A percentile compares a stretch with the other conserved stretches of the same genome.
phyloP scores from a whole-genome alignment of 768 basidiomycete species.

The Pulveroboletus ravenelii region DNA sequence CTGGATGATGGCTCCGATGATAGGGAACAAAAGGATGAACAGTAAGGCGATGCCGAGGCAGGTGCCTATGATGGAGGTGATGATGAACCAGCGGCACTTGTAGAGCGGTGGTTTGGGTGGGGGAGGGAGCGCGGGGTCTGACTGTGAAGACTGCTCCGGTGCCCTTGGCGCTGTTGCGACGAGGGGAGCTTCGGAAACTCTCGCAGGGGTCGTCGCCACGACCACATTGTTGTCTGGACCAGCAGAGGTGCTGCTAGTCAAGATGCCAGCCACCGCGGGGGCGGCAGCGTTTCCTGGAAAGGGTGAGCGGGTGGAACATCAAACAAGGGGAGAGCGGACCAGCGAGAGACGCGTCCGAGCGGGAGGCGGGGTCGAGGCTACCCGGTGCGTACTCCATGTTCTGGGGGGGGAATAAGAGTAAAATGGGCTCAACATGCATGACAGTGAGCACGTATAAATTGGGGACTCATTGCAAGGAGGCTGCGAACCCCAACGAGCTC shows the following conservation, averaged over 20 bases:
- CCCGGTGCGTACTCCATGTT: neutral
- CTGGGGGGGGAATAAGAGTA: neutral
- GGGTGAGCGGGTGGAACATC: neutral
- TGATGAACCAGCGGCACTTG: conserved; percentile 61
- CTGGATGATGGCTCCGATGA: conserved; percentile 62
- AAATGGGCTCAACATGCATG: too few species aligned
- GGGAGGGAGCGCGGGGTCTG: conserved; percentile 1
- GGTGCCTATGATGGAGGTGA: conserved; percentile 45
- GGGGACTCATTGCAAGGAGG: neutral
- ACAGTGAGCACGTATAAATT: neutral
- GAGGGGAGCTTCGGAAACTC: neutral
- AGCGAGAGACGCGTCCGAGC: conserved; percentile 14
- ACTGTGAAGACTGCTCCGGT: neutral
- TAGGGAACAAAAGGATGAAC: conserved; percentile 66
- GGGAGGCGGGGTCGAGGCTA: neutral
- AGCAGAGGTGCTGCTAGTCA: too few species aligned
- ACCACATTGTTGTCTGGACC: too few species aligned
- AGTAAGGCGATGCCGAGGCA: conserved; percentile 56
- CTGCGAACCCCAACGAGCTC: neutral
- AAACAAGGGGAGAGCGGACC: neutral
- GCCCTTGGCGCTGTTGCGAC: neutral
- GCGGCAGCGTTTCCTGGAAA: conserved; percentile 8
- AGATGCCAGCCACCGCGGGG: too few species aligned
- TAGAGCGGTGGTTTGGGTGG: conserved; percentile 43
- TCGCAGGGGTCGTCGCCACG: conserved; percentile 8